A percentile compares a stretch with the other conserved stretches of the same genome.
Evolutionary conservation across 1,139 yeast species (phyloP).

Genomic region (Yueomyces sp.): DNA sequence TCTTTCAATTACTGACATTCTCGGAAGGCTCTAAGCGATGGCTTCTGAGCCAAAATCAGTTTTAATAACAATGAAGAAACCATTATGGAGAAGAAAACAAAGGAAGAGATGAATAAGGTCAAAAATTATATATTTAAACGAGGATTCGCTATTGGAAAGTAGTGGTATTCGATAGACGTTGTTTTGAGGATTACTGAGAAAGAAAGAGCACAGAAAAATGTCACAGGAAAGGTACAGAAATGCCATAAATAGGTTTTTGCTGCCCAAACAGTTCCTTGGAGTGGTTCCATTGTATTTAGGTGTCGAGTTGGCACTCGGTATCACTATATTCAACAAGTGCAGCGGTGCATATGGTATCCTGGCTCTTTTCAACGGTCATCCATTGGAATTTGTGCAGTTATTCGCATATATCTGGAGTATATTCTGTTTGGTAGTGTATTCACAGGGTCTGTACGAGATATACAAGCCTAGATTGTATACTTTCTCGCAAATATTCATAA

Average conservation of each 20-base stretch:
- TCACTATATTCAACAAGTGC: conserved; percentile 76
- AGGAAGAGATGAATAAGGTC: not conserved
- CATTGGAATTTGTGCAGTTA: conserved; percentile 77
- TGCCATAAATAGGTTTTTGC: not conserved
- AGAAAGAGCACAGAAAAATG: not conserved
- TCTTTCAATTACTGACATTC: no score
- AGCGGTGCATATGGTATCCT: conserved; percentile 81
- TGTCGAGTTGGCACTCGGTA: conserved; percentile 69
- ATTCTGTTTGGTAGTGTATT: conserved; percentile 50
- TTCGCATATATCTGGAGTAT: conserved; percentile 58
- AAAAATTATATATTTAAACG: no score
- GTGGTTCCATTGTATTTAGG: conserved; percentile 70
- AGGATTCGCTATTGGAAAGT: no score
- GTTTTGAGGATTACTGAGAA: no score
- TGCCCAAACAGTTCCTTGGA: conserved; percentile 16
- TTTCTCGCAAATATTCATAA: conserved; percentile 48
- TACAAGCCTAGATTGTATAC: conserved; percentile 35
- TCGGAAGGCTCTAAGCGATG: no score
- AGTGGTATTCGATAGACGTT: no score
- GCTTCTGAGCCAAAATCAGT: no score
- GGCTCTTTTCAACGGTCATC: conserved; percentile 83
- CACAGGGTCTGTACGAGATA: conserved; percentile 43
- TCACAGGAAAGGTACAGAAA: not conserved
- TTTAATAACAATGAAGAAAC: no score
- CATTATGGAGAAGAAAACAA: not conserved